Base-by-base conservation (phyloP, 148 eudicot genomes). In the Camellia lanceoleosa region DNA sequence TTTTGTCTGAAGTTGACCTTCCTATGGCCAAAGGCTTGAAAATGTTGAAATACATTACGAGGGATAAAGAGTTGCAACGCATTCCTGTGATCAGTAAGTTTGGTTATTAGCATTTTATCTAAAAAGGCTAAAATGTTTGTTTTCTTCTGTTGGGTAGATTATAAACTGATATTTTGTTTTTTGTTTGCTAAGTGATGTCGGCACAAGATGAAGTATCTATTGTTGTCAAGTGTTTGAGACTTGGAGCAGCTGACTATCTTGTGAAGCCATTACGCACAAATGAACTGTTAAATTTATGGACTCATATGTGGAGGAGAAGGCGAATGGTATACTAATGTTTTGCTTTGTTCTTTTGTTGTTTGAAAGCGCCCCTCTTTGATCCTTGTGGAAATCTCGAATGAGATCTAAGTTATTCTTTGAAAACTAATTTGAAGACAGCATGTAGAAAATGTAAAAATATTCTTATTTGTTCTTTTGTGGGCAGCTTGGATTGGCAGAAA, bases 181-280 rank as follows among this genome's bases (percentile, higher is more conserved):
- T 61, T 62, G 79, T 74, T 47, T 80, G 71, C 71, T 67, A 52
- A 96, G 99, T 96, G 99, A 96, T 96, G 98, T 96, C 98, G 30
- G 90, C 97, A 54, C 92, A 92, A 84, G 99, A 96, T 80, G 99
- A 96, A 81, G 99, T 96, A 41, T 85, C 99, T 80, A 80, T 92
- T 80, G 97, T 96, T 76, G 97, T 96, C 82, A 93, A 93, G 87
- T 96, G 99, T 87, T 90, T 96, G 88, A 93, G 97, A 82, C 86
- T 93, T 82, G 99, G 99, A 80, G 99, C 99, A 77, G 99, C 99
- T 74, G 99, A 96, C 89, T 96, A 90, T 84, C 98, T 96, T 73
- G 98, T 96, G 78, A 96, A 96, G 89, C 99, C 99, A 30, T 86
- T 96, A 80, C 92, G 99, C 71, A 93, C 97, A 12, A 96, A 96